Percentiles rank a stretch among this genome's conserved stretches.
Evolutionary conservation across 768 basidiomycete species (phyloP).

Genomic region (Boletus reticuloceps): DNA sequence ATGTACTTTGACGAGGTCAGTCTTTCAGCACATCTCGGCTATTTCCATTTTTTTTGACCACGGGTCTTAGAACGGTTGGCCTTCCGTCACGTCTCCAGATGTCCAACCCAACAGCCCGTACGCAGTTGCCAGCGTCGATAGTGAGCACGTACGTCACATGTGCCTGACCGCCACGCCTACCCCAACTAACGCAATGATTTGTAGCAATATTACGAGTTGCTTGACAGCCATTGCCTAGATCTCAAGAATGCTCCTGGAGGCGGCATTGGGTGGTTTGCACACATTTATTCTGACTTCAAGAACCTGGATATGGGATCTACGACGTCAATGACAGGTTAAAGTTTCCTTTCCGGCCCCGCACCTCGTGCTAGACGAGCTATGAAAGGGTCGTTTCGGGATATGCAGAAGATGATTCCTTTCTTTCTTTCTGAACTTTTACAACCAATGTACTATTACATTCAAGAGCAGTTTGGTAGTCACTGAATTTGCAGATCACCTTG

Average conservation of each 20-base stretch:
- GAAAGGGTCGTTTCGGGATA: background rate
- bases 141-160: slow-evolving; percentile 49
- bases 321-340: slow-evolving; percentile 46
- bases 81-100: slow-evolving; percentile 55
- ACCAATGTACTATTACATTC: background rate
- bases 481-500: too few species aligned
- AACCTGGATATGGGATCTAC: slow-evolving; percentile 73
- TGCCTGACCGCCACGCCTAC: background rate
- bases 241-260: slow-evolving; percentile 59
- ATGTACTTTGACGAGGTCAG: slow-evolving; percentile 69
- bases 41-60: background rate
- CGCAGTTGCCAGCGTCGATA: slow-evolving; percentile 61
- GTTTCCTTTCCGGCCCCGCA: slow-evolving; percentile 61
- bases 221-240: slow-evolving; percentile 61
- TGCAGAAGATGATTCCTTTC: background rate
- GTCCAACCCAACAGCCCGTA: slow-evolving; percentile 63
- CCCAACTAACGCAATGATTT: background rate
- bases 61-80: slow-evolving; percentile 69
- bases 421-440: background rate
- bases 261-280: slow-evolving; percentile 80
- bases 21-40: background rate
- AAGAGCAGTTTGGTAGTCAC: background rate
- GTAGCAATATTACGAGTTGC: slow-evolving; percentile 55
- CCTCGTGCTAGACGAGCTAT: slow-evolving; percentile 46
- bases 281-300: slow-evolving; percentile 70